These are phyloP conservation scores for Raphanus sativus DNA, from an alignment of 345 rosid genomes.

Conservation along the genomic window DNA sequence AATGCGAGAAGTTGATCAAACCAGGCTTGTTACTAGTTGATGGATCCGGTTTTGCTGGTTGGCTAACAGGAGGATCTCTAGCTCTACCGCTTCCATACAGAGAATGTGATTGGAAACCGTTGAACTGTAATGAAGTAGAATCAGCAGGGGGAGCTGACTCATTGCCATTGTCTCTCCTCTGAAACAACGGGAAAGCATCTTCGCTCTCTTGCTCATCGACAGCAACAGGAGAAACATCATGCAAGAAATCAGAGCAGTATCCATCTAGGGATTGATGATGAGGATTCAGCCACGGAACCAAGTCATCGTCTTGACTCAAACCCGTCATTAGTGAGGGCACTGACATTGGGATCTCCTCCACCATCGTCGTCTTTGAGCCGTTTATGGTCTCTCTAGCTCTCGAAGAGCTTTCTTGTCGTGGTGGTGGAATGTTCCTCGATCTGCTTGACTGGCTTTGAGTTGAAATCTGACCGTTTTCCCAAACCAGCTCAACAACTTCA, in stretches of 20 bases:
- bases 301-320: slow-evolving; percentile 63
- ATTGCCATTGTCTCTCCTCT: slow-evolving; percentile 34
- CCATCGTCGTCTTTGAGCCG: slow-evolving; percentile 35
- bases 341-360: slow-evolving; percentile 52
- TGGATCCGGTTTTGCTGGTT: slow-evolving; percentile 33
- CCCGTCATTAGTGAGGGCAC: slow-evolving; percentile 51
- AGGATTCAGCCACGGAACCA: slow-evolving; percentile 62
- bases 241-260: slow-evolving; percentile 58
- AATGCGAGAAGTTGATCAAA: slow-evolving; percentile 61
- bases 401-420: neutral
- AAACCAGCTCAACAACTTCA: slow-evolving; percentile 67
- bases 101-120: slow-evolving; percentile 41
- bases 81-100: slow-evolving; percentile 45
- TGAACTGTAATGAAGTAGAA: slow-evolving; percentile 34
- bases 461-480: slow-evolving; percentile 75
- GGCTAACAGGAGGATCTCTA: slow-evolving; percentile 32
- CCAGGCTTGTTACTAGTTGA: slow-evolving; percentile 41
- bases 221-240: slow-evolving; percentile 59
- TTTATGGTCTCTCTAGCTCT: slow-evolving; percentile 43
- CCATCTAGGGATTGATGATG: slow-evolving; percentile 49
- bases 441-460: slow-evolving; percentile 62
- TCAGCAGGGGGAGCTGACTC: slow-evolving; percentile 43
- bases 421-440: slow-evolving; percentile 41
- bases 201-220: slow-evolving; percentile 42
- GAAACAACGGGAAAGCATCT: slow-evolving; percentile 41